phyloP scores from a whole-genome alignment of 345 rosid genomes.

The Moricandia arvensis region DNA sequence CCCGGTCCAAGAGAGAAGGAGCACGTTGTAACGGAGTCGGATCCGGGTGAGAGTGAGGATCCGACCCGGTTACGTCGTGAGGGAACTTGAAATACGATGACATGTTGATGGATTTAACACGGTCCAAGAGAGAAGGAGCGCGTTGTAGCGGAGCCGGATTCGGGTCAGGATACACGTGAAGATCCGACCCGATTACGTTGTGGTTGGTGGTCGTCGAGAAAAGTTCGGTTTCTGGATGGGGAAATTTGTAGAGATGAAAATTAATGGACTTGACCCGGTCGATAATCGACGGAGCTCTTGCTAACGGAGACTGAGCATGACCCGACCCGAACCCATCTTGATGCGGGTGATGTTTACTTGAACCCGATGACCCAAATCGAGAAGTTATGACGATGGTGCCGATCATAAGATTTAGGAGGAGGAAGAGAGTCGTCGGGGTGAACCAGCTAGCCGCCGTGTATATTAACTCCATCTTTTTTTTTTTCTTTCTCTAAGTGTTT shows the following conservation, averaged over 20 bases:
- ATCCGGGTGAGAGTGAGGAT: slow-evolving; percentile 3
- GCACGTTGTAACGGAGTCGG: slow-evolving; percentile 29
- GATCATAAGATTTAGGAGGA: slow-evolving; percentile 61
- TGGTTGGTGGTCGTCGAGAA: slow-evolving; percentile 17
- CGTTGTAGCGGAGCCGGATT: slow-evolving; percentile 39
- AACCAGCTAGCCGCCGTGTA: slow-evolving; percentile 42
- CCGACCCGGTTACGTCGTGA: slow-evolving; percentile 27
- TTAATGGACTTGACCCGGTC: slow-evolving; percentile 52
- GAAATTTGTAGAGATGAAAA: slow-evolving; percentile 41
- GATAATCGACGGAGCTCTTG: slow-evolving; percentile 50
- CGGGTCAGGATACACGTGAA: slow-evolving; percentile 28
- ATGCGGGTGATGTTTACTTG: slow-evolving; percentile 19
- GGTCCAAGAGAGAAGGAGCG: slow-evolving; percentile 58
- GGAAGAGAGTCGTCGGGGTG: slow-evolving; percentile 59
- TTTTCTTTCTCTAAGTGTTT: not conserved
- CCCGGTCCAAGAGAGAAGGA: slow-evolving; percentile 61
- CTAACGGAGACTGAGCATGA: slow-evolving; percentile 31
- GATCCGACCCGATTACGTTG: slow-evolving; percentile 34
- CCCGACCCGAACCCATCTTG: slow-evolving; percentile 27
- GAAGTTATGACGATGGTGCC: slow-evolving; percentile 56
- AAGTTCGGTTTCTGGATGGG: slow-evolving; percentile 15
- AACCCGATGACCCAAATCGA: slow-evolving; percentile 34
- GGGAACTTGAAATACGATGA: slow-evolving; percentile 25
- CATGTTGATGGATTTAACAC: slow-evolving; percentile 63
- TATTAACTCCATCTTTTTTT: slow-evolving; percentile 24